Conservation (phyloP, 768 basidiomycete genomes). For the Lactarius hatsudake region DNA sequence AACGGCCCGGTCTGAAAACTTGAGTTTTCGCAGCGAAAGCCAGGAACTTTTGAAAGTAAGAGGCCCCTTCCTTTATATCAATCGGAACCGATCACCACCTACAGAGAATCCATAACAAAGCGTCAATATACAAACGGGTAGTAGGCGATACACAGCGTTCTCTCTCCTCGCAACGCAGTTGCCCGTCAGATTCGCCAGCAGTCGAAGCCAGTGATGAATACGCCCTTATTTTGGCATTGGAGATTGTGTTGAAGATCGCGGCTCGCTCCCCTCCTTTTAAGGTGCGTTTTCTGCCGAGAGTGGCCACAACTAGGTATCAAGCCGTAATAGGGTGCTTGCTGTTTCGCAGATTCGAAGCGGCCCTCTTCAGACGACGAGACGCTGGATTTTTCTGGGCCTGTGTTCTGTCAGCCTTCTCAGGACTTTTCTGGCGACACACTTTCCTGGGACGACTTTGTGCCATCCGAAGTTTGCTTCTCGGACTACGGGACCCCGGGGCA, state of each 20-base stretch:
- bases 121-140: slow-evolving; percentile 7
- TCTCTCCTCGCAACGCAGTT: background rate
- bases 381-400: slow-evolving; percentile 2
- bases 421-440: slow-evolving; percentile 5
- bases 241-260: slow-evolving; percentile 18
- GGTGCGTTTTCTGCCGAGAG: slow-evolving; percentile 2
- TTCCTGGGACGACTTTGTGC: slow-evolving; percentile 2
- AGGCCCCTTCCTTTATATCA: background rate
- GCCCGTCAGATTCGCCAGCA: background rate
- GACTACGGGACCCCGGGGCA: background rate
- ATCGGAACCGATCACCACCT: slow-evolving; percentile 5
- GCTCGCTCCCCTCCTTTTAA: slow-evolving; percentile 19
- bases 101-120: slow-evolving; percentile 10
- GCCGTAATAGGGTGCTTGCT: slow-evolving; percentile 1
- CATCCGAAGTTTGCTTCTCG: slow-evolving; percentile 5
- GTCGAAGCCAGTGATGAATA: slow-evolving; percentile 1
- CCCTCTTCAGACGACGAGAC: slow-evolving; percentile 1
- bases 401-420: background rate
- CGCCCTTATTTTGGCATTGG: slow-evolving; percentile 21
- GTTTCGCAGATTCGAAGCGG: background rate
- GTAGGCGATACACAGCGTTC: no score
- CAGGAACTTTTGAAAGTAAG: slow-evolving; percentile 8
- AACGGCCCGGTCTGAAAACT: slow-evolving; percentile 13
- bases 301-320: background rate
- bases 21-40: slow-evolving; percentile 5